phyloP scores from a whole-genome alignment of 1,139 yeast species.

The Hyphopichia fennica region DNA sequence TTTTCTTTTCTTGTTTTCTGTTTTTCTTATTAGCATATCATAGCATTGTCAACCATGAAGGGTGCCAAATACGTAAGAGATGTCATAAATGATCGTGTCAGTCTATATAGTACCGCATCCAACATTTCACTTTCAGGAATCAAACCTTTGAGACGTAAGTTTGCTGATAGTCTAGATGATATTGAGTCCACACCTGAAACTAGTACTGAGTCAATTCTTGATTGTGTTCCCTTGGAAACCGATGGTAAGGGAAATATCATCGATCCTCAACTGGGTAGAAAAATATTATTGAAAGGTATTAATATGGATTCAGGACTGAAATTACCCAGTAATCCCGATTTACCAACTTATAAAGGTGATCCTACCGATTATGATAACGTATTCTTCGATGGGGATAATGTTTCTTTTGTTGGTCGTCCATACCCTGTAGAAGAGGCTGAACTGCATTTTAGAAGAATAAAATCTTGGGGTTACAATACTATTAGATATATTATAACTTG shows the following conservation, averaged over 20 bases:
- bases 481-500: slow-evolving; percentile 79
- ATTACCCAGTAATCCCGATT: slow-evolving; percentile 58
- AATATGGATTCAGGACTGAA: slow-evolving; percentile 80
- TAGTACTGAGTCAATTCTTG: slow-evolving; percentile 16
- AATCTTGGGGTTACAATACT: slow-evolving; percentile 79
- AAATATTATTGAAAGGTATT: slow-evolving; percentile 71
- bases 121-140: slow-evolving; percentile 27
- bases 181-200: slow-evolving; percentile 15
- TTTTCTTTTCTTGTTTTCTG: too few species aligned
- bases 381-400: slow-evolving; percentile 68
- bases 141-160: slow-evolving; percentile 26
- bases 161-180: slow-evolving; percentile 16
- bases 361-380: slow-evolving; percentile 44
- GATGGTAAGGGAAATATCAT: slow-evolving; percentile 56
- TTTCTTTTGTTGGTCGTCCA: slow-evolving; percentile 81
- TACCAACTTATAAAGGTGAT: slow-evolving; percentile 52
- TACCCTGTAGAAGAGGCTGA: slow-evolving; percentile 73
- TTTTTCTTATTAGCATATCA: too few species aligned
- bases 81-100: slow-evolving; percentile 31
- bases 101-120: slow-evolving; percentile 28
- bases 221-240: slow-evolving; percentile 33
- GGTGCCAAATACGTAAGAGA: slow-evolving; percentile 29
- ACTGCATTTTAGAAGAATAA: slow-evolving; percentile 65
- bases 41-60: slow-evolving; percentile 11
- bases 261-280: slow-evolving; percentile 56